These are phyloP conservation scores for Suillus clintonianus DNA, from an alignment of 768 basidiomycete species.

Conservation along the genomic window DNA sequence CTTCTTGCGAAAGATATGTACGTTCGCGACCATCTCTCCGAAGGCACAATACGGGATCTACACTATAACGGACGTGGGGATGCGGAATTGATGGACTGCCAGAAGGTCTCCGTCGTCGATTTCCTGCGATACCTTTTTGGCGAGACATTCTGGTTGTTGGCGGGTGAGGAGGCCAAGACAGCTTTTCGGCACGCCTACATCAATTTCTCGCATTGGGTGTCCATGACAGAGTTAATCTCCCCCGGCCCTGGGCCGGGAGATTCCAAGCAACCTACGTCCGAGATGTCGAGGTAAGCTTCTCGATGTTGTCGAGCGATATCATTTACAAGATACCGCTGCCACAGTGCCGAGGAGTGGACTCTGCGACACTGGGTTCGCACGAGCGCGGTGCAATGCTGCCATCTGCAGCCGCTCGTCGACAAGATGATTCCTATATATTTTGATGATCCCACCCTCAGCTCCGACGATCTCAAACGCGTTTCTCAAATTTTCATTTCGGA, in stretches of 20 bases:
- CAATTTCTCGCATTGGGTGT: too few species aligned
- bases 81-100: neutral
- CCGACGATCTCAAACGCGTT: neutral
- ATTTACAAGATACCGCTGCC: neutral
- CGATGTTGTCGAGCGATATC: neutral
- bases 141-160: slow-evolving; percentile 1
- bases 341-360: slow-evolving; percentile 3
- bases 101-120: too few species aligned
- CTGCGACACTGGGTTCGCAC: too few species aligned
- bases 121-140: slow-evolving; percentile 15
- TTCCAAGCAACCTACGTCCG: neutral
- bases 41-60: neutral
- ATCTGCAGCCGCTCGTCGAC: slow-evolving; percentile 11
- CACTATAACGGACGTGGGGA: neutral
- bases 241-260: too few species aligned
- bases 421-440: slow-evolving; percentile 16
- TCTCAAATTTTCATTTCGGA: slow-evolving; percentile 22
- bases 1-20: slow-evolving; percentile 10
- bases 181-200: slow-evolving; percentile 11
- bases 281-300: neutral
- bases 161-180: slow-evolving; percentile 4
- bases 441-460: neutral
- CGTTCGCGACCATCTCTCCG: neutral
- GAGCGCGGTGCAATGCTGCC: slow-evolving; percentile 17
- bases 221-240: slow-evolving; percentile 12